Base-by-base conservation (phyloP, 106 monocot species). In the Vanilla planifolia region DNA sequence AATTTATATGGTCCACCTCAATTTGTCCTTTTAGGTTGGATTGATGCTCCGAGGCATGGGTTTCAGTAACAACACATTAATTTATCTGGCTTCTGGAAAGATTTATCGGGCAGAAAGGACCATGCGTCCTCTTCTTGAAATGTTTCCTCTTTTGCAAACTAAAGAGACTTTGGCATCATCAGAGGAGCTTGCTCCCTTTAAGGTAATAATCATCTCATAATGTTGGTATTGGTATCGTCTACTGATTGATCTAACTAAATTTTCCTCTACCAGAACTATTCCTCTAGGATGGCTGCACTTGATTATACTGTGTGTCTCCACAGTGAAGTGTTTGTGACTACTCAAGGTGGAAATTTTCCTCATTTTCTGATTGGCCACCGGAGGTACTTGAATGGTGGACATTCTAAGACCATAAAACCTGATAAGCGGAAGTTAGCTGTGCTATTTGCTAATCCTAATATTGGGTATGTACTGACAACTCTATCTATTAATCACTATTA, bases 31-130 rank as follows among this genome's bases (percentile, higher is more conserved):
- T 48, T 55, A 98, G 96, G 96, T 98, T 65, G 96, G 96, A 17
- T 67, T 98, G 71, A 98, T 98, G 91, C 91, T 98, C 28, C 74
- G 96, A 45, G 96, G 91, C 57, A 98, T 98, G 96, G 96, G 96
- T 30, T 98, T 98, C 59, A 73, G 61, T 73, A 98, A 98, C 59
- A 84, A 81, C n/a, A 91, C 96, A 23, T 71, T 76, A 35, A 87
- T 98, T 60, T 98, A 91, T 75, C 69, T 98, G 77, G 96, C 96
- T 65, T 98, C 96, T 33, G 96, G 96, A 61, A 87, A 77, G 67
- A 98, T 98, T 46, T 98, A 98, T 53, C 77, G 79, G 53, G 79
- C 84, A 62, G 91, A 91, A 76, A 87, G 68, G 68, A 85, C 73
- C 47, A 98, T 98, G 96, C 67, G 52, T 59, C 96, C 96, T 44